A percentile compares a stretch with the other conserved stretches of the same genome.
phyloP scores from a whole-genome alignment of 305 asterid species.

The Solanum aculeatissimum region DNA sequence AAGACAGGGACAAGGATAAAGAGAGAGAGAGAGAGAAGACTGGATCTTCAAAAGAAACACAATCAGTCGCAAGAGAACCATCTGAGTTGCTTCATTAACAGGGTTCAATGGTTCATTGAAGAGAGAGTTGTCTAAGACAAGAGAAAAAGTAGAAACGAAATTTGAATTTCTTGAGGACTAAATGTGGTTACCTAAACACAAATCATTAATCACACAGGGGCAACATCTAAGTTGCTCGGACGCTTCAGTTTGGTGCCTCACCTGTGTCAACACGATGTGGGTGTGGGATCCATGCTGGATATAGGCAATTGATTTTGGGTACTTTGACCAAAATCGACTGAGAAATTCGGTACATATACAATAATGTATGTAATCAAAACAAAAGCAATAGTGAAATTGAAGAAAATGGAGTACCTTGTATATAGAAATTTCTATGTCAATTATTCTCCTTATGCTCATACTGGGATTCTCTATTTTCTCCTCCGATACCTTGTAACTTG shows the following conservation, averaged over 20 bases:
- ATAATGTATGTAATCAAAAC: neutral
- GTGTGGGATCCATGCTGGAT: neutral
- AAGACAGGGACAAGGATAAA: neutral
- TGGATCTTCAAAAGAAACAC: neutral
- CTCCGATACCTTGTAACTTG: neutral
- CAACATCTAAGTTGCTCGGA: neutral
- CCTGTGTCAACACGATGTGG: neutral
- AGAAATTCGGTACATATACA: neutral
- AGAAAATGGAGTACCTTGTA: neutral
- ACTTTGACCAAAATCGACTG: neutral
- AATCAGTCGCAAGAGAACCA: neutral
- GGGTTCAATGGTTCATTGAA: neutral
- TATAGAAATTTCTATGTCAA: neutral
- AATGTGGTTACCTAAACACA: neutral
- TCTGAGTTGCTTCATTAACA: neutral
- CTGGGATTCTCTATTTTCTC: neutral
- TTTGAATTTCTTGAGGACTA: neutral
- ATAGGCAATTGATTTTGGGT: neutral
- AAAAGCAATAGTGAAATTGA: neutral
- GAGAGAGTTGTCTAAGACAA: neutral
- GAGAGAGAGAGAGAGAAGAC: neutral
- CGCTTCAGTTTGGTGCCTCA: neutral
- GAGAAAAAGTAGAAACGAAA: neutral
- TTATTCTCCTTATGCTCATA: neutral
- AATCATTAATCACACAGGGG: neutral